Percentiles rank a stretch among this genome's conserved stretches.
phyloP scores from a whole-genome alignment of 2,329 filamentous ascomycete genomes.

The Graphilbum sp. region DNA sequence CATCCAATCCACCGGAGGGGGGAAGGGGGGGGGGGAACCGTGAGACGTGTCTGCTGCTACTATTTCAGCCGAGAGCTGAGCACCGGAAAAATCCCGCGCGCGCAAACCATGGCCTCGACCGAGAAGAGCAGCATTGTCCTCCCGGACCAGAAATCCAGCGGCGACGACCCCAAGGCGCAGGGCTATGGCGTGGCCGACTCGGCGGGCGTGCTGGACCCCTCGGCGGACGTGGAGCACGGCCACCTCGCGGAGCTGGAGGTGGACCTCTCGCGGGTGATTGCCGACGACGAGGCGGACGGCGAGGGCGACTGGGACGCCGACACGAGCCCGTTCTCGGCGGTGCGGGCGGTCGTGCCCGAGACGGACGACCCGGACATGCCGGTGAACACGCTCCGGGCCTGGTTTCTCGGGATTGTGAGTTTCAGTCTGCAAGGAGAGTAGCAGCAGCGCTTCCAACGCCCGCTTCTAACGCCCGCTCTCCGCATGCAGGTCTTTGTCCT shows the following conservation, averaged over 20 bases:
- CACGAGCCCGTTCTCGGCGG: slow-evolving; percentile 15
- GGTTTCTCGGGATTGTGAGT: slow-evolving; percentile 24
- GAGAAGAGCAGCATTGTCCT: too few relatives aligned
- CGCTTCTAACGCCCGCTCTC: too few relatives aligned
- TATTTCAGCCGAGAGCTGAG: too few relatives aligned
- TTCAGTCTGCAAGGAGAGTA: too few relatives aligned
- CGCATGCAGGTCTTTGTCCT: slow-evolving; percentile 21
- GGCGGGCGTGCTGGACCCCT: neutral
- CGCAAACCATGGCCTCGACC: too few relatives aligned
- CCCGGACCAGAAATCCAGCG: too few relatives aligned
- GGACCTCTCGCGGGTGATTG: slow-evolving; percentile 14
- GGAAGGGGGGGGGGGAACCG: too few relatives aligned
- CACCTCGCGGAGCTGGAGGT: slow-evolving; percentile 17
- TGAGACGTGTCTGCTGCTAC: too few relatives aligned
- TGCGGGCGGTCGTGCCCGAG: slow-evolving; percentile 17
- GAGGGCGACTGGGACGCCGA: slow-evolving; percentile 14
- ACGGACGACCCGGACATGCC: slow-evolving; percentile 17
- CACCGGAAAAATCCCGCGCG: too few relatives aligned
- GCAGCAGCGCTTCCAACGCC: too few relatives aligned
- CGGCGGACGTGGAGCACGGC: slow-evolving; percentile 8
- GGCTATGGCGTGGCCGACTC: neutral
- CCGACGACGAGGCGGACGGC: slow-evolving; percentile 11
- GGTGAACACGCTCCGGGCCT: slow-evolving; percentile 28
- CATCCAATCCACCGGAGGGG: too few relatives aligned
- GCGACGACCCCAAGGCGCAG: neutral